Evolutionary conservation across 2,329 filamentous ascomycete species (phyloP), one percentile per base, ranked within the genome.

Genomic region (Colletotrichum neosansevieriae): DNA sequence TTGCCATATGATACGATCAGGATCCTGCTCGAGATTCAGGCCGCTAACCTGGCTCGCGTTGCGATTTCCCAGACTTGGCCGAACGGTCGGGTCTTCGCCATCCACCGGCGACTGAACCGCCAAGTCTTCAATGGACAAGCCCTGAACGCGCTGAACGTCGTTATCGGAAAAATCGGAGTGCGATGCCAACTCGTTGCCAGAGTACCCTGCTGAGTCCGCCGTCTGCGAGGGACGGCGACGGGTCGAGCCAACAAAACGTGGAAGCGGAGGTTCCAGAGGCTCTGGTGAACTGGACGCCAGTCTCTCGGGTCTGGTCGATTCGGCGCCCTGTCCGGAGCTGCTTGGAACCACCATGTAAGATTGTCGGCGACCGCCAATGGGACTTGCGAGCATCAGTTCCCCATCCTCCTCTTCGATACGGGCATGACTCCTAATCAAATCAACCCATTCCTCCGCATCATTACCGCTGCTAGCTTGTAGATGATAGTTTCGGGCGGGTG

Each of bases 1-100:
- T 76, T 98, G 94, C 87, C 93, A 97, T 50, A 98, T 88, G n/a
- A 98, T 91, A 29, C 94, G 91, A 77, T 97, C 94, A 1, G 91
- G 90, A 71, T 96, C 93, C 63, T 86, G 83, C 62, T 91, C 85
- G 45, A 84, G 73, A 67, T 82, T 81, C 72, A 83, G 78, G 59
- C 84, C 88, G 73, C 90, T 91, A 58, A 86, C 79, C 74, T 93
- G 91, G 76, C 88, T 92, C 9, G 83, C 76, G 60, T 91, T 92
- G 51, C 87, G 84, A 58, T 79, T 78, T 44, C 75, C 79, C 12
- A 81, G 67, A 53, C 77, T 78, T 42, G 80, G 78, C 38, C 76
- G 76, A 3, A 72, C 64, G 17, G 45, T 50, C 5, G 49, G 21
- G 15, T 40, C 42, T 17, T 56, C 62, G 19, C 56, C 42, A 21